Evolutionary conservation across 1,284 basidiomycete species (phyloP).

Genomic region (Trichosporon sp.): DNA sequence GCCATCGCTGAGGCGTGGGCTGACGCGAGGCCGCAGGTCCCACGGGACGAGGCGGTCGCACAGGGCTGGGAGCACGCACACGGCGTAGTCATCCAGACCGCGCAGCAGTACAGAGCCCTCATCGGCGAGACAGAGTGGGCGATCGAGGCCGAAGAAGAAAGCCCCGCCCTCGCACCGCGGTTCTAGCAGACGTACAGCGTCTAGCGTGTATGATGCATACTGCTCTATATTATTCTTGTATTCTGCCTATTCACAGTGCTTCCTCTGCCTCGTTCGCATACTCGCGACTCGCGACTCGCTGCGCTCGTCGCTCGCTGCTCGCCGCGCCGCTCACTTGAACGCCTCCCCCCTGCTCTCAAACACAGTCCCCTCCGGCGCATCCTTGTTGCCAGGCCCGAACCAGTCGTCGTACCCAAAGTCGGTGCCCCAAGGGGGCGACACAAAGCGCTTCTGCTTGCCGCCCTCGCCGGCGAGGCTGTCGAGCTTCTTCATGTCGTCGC

Average conservation of each 20-base stretch:
- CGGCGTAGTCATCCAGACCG: neutral
- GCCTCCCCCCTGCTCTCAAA: slow-evolving; percentile 24
- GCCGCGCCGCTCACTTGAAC: neutral
- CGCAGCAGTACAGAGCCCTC: neutral
- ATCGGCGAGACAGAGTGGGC: neutral
- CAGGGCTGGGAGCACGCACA: neutral
- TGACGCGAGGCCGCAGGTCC: neutral
- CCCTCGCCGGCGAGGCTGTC: slow-evolving; percentile 61
- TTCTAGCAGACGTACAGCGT: neutral
- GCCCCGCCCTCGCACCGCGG: neutral
- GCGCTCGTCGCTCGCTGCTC: too few species aligned
- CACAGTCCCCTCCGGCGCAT: slow-evolving; percentile 41
- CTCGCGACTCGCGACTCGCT: neutral
- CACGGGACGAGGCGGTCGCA: neutral
- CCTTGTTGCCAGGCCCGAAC: slow-evolving; percentile 44
- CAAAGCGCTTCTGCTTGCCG: slow-evolving; percentile 61
- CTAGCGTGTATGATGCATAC: neutral
- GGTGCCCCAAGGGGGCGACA: slow-evolving; percentile 43
- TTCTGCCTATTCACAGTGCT: too few species aligned
- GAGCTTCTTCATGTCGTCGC: slow-evolving; percentile 60
- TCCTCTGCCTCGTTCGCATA: neutral
- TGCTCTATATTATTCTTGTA: neutral
- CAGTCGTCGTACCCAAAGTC: slow-evolving; percentile 45
- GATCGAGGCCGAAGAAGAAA: neutral
- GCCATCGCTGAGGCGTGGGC: neutral